Base-by-base conservation (phyloP, 1,284 basidiomycete species). In the Papiliotrema flavescens region DNA sequence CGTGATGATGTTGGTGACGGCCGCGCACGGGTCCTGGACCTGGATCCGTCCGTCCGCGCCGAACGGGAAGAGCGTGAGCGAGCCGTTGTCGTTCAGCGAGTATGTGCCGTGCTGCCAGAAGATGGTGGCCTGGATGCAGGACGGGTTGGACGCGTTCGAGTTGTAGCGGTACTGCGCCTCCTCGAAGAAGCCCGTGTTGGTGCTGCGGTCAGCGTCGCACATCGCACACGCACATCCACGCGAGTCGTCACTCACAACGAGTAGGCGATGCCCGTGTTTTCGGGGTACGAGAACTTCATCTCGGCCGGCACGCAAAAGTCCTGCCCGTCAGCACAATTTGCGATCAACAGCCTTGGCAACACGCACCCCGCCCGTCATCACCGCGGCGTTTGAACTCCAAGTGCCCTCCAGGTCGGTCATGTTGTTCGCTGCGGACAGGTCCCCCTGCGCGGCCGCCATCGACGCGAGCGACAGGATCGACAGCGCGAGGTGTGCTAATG, bases 21-120 rank as follows among this genome's bases (percentile, higher is more conserved):
- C 87, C 1, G 86, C 87, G 69, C 93, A 97, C 0, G 89, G 85
- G 64, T 93, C 87, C 79, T 97, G 90, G 46, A 95, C 83, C 78
- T 93, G 90, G 71, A 94, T 89, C 76, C 83, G 89, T 15, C 92
- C 92, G 71, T 96, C 92, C 19, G 68, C 55, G 15, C 79, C 81
- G 61, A 88, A 82, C 2, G 90, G 88, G 2, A 69, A 78, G 66
- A 89, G 76, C 39, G 81, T 70, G 56, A 96, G 84, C 13, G 89
- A 90, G 13, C 89, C 89, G 71, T 95, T 92, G 53, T 78, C 32
- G 56, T 83, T 76, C 42, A 89, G 74, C 0, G 68, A 56, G 75
- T 87, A 92, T 28, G 74, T 84, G 20, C 93, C 93, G 74, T 96
- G 93, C 62, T 84, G 84, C 88, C 89, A 96, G 69, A 84, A 83